These are phyloP conservation scores for Trematosphaeria pertusa DNA, from an alignment of 2,329 filamentous ascomycete species.

Conservation along the genomic window DNA sequence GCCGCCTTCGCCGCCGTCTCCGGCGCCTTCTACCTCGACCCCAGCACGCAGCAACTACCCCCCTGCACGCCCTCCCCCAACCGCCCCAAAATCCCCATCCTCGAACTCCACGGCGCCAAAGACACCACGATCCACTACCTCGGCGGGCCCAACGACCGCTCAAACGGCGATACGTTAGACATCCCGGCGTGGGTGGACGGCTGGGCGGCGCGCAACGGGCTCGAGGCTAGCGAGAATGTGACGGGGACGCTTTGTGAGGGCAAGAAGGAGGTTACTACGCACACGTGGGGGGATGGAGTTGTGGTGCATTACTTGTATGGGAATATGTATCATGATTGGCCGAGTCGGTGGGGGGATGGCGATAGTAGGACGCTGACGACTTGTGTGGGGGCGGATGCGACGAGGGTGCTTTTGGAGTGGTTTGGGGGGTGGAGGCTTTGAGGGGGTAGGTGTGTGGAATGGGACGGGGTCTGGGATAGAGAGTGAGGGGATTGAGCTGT, in stretches of 20 bases:
- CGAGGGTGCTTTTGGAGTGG: constrained; percentile 41
- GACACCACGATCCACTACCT: constrained; percentile 52
- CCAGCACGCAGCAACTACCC: constrained; percentile 23
- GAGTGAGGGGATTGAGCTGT: no score
- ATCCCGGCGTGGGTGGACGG: constrained; percentile 42
- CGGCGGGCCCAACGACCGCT: constrained; percentile 39
- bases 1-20: constrained; percentile 60
- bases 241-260: constrained; percentile 39
- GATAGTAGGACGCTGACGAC: constrained; percentile 35
- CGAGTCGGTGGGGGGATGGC: constrained; percentile 38
- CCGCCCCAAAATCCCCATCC: constrained; percentile 45
- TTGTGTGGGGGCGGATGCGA: constrained; percentile 39
- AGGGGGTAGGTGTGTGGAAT: neutral
- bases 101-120: constrained; percentile 54
- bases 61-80: constrained; percentile 36
- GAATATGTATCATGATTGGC: constrained; percentile 53
- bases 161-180: constrained; percentile 25
- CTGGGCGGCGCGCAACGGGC: constrained; percentile 48
- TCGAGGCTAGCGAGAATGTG: constrained; percentile 31
- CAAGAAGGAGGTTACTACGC: constrained; percentile 34
- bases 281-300: constrained; percentile 39
- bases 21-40: constrained; percentile 54
- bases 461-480: neutral
- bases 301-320: constrained; percentile 49
- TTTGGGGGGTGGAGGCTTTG: constrained; percentile 37